Evolutionary conservation across 768 basidiomycete genomes (phyloP), one percentile per base, ranked within the genome.

Genomic region (Podaxis sp.): DNA sequence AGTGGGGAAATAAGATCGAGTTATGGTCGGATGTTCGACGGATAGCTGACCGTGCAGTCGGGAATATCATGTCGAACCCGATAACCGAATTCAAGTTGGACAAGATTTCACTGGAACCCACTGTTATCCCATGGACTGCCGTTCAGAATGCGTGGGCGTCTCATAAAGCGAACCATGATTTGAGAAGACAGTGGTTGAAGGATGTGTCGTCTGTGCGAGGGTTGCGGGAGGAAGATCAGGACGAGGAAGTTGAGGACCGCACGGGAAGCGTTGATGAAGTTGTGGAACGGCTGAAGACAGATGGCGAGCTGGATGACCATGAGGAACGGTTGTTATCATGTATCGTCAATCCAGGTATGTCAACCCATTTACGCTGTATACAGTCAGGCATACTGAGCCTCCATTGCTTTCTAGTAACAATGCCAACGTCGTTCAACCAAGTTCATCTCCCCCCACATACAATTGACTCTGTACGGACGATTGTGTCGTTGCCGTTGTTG

Each of bases 391-490:
- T 40, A 17, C 22, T 54, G 67, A 36, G 25, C n/a, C 62, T 36
- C 47, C 46, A 63, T 63, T 25, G 60, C 55, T 61, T 62, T 15
- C 52, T 57, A 59, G 91, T 74, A 27, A 79, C 89, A 0, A 86
- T 94, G 77, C 83, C 88, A 12, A 96, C 94, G 7, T 87, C 91
- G 0, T 97, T 96, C 73, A 80, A 79, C 56, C 90, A 95, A 66
- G 94, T 97, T 25, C 93, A 96, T 72, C 82, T 98, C 47, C 94
- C 95, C 9, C 73, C 85, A 17, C 88, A 90, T 71, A 96, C 94
- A 0, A 91, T 96, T 53, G 95, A 98, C 73, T 90, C 93, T 24
- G 88, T 98, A 47, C 85, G 96, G 66, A 95, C 93, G 0, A 86
- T 96, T 59, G 93, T 97, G 9, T 94, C 94, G 1, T 75, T 98